Conservation (phyloP, 257 asterid species). For the Jasminum sambac region DNA sequence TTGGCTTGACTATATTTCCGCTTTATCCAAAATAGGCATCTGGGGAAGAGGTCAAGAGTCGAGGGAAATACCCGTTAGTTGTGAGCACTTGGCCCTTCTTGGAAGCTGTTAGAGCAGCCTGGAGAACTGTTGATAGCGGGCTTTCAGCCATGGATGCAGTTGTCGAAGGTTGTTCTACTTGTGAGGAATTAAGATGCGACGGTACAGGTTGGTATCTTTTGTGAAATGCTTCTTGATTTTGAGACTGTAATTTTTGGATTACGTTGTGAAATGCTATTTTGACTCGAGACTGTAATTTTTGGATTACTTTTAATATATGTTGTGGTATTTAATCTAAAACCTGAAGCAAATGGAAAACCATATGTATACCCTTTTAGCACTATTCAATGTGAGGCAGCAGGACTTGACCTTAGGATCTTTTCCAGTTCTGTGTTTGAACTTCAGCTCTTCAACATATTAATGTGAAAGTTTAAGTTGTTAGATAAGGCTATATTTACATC, state of each 20-base stretch:
- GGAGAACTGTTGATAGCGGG: slow-evolving; percentile 62
- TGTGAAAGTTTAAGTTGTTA: too few species aligned
- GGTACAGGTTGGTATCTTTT: slow-evolving; percentile 70
- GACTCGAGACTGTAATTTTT: too few species aligned
- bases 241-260: background rate
- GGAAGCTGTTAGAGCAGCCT: slow-evolving; percentile 92
- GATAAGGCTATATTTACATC: too few species aligned
- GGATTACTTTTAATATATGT: too few species aligned
- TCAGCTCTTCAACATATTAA: too few species aligned
- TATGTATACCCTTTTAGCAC: background rate
- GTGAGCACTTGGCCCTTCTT: slow-evolving; percentile 96
- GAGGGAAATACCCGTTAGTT: slow-evolving; percentile 60
- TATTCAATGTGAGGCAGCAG: too few species aligned
- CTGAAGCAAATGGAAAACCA: background rate
- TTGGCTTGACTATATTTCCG: background rate
- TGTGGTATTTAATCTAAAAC: background rate
- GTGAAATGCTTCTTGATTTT: background rate
- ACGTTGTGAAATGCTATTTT: too few species aligned
- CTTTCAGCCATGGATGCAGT: slow-evolving; percentile 84
- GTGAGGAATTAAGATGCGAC: slow-evolving; percentile 84
- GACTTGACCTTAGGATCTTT: too few species aligned
- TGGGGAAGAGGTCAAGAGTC: slow-evolving; percentile 44
- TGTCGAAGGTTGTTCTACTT: slow-evolving; percentile 83
- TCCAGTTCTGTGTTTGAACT: too few species aligned
- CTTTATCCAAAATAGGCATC: slow-evolving; percentile 33